Evolutionary conservation across 345 rosid species (phyloP).

Genomic region (Kernera saxatilis): DNA sequence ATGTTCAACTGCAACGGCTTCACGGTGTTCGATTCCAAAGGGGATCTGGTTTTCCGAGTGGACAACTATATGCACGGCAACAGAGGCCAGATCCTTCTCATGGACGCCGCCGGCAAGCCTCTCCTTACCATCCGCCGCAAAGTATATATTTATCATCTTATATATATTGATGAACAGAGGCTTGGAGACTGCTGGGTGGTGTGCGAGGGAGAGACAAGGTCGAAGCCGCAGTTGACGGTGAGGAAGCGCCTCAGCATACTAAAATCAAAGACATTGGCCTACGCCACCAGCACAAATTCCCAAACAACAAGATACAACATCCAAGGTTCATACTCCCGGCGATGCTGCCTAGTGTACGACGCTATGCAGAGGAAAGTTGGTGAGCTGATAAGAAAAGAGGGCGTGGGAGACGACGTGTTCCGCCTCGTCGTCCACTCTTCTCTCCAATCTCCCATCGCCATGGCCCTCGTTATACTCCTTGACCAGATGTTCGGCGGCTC

Average conservation of each 20-base stretch:
- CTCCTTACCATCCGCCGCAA: constrained; percentile 81
- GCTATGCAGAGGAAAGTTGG: constrained; percentile 39
- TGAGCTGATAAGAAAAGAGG: constrained; percentile 57
- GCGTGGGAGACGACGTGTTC: constrained; percentile 58
- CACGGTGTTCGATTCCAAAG: constrained; percentile 59
- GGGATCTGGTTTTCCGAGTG: constrained; percentile 58
- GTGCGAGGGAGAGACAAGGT: constrained; percentile 56
- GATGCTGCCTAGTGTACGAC: constrained; percentile 57
- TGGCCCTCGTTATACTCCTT: constrained; percentile 70
- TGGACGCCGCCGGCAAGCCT: constrained; percentile 74
- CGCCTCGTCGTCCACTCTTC: constrained; percentile 54
- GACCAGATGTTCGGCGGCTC: constrained; percentile 74
- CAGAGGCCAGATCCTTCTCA: constrained; percentile 61
- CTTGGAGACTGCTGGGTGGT: constrained; percentile 62
- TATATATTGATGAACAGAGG: constrained; percentile 32
- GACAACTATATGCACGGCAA: constrained; percentile 57
- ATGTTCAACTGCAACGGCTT: constrained; percentile 81
- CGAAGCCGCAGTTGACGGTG: constrained; percentile 42
- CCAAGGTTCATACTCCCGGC: constrained; percentile 58
- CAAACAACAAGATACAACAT: constrained; percentile 36
- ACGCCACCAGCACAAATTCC: constrained; percentile 26
- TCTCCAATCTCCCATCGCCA: constrained; percentile 43
- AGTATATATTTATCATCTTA: constrained; percentile 30
- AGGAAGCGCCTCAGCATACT: constrained; percentile 45
- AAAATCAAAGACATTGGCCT: constrained; percentile 48